These are phyloP conservation scores for Tulasnella sp. DNA, from an alignment of 768 basidiomycete species.

Conservation along the genomic window DNA sequence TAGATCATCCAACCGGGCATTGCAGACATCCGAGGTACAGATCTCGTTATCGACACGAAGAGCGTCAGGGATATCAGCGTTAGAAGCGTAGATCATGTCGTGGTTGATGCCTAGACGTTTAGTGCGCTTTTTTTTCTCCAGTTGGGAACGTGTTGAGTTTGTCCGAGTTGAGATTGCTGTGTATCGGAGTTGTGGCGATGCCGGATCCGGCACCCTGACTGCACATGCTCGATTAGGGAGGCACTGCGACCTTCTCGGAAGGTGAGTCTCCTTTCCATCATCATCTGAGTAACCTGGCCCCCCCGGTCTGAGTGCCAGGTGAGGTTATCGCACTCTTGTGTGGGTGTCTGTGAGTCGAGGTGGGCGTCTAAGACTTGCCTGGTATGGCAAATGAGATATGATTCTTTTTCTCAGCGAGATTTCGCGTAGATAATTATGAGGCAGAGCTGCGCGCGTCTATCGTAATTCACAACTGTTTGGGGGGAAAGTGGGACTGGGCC, in stretches of 20 bases:
- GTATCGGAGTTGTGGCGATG: background rate
- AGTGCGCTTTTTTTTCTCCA: background rate
- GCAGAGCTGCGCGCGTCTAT: background rate
- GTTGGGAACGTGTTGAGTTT: background rate
- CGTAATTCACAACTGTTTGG: background rate
- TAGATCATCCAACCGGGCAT: background rate
- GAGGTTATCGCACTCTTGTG: background rate
- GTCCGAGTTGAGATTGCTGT: background rate
- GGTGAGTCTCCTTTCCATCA: background rate
- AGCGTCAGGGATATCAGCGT: slow-evolving; percentile 3
- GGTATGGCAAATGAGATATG: background rate
- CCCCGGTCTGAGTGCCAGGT: background rate
- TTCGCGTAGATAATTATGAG: background rate
- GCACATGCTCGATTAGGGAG: slow-evolving; percentile 7
- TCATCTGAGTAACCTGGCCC: background rate
- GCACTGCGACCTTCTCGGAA: background rate
- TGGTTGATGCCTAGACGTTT: background rate
- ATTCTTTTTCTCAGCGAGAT: slow-evolving; percentile 1
- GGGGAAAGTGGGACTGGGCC: background rate
- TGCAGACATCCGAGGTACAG: background rate
- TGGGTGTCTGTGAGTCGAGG: background rate
- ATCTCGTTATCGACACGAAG: background rate
- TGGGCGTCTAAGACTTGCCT: background rate
- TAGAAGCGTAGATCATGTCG: background rate
- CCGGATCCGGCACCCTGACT: background rate